These are phyloP conservation scores for Tripterygium wilfordii DNA, from an alignment of 177 flowering plant species.

Conservation along the genomic window DNA sequence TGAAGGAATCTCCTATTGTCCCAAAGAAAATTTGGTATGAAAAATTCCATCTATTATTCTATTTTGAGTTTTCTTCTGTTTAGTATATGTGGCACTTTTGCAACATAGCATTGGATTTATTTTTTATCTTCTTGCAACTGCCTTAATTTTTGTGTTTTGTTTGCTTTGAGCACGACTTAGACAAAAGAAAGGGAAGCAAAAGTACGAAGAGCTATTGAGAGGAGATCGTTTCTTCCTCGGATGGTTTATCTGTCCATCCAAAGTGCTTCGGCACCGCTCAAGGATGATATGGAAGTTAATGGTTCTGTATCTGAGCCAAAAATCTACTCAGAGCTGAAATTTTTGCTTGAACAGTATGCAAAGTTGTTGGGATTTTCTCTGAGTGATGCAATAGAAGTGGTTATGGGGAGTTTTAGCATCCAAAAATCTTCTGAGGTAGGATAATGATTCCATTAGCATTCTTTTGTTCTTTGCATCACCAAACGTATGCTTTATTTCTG, in stretches of 20 bases:
- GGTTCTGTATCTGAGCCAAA: constrained; percentile 44
- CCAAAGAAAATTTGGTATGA: constrained; percentile 53
- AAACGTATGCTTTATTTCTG: no score
- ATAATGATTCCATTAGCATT: no score
- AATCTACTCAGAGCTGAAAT: constrained; percentile 43
- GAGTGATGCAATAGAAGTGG: constrained; percentile 46
- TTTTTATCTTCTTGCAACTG: no score
- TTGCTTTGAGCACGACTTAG: no score
- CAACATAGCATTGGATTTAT: no score
- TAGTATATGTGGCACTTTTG: no score
- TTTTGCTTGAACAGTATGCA: constrained; percentile 73
- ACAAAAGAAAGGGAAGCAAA: constrained; percentile 38
- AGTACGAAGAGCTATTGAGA: constrained; percentile 34
- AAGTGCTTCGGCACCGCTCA: constrained; percentile 51
- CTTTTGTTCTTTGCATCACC: no score
- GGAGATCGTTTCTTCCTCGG: constrained; percentile 77
- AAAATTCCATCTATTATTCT: constrained; percentile 2
- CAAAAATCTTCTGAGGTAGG: constrained; percentile 43
- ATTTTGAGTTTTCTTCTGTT: no score
- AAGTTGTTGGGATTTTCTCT: constrained; percentile 57
- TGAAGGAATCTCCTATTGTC: constrained; percentile 42
- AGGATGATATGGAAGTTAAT: constrained; percentile 51
- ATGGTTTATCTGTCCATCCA: constrained; percentile 62
- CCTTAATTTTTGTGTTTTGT: no score
- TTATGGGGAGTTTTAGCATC: constrained; percentile 39